Conservation (phyloP, 257 asterid species). For the Hygrophila difformis region DNA sequence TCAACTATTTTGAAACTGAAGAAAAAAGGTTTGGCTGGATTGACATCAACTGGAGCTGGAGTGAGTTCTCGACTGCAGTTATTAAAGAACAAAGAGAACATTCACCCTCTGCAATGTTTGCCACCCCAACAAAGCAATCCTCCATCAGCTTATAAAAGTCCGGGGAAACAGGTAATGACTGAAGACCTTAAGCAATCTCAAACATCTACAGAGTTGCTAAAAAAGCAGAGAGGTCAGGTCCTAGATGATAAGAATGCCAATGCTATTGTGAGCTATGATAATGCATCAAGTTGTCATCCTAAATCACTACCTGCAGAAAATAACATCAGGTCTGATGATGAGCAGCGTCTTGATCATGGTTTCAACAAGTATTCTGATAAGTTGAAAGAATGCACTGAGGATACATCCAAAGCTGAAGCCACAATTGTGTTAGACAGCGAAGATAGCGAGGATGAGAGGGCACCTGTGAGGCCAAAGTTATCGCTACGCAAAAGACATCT, state of each 20-base stretch:
- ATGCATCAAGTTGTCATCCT: conserved; percentile 12
- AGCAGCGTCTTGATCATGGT: conserved; percentile 24
- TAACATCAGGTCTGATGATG: conserved; percentile 17
- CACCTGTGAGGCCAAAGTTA: conserved; percentile 43
- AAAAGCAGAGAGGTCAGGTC: conserved; percentile 20
- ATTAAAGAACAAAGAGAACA: conserved; percentile 39
- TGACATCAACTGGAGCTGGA: conserved; percentile 18
- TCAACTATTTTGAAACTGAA: conserved; percentile 19
- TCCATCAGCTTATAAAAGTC: conserved; percentile 2
- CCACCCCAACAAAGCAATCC: conserved; percentile 14
- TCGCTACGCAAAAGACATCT: conserved; percentile 34
- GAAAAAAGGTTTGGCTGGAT: conserved; percentile 33
- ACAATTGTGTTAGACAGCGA: conserved; percentile 74
- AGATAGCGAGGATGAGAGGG: conserved; percentile 58
- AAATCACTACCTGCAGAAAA: conserved; percentile 6
- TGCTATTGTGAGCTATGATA: conserved; percentile 19
- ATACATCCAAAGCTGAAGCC: conserved; percentile 22
- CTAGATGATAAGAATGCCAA: conserved; percentile 15
- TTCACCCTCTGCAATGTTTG: conserved; percentile 17
- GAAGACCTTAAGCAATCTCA: conserved; percentile 5
- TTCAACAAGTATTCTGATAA: conserved; percentile 12
- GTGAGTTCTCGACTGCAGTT: conserved; percentile 15
- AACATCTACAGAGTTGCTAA: conserved; percentile 17
- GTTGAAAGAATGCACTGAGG: conserved; percentile 18
- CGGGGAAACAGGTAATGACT: conserved; percentile 3